Evolutionary conservation across 2,329 filamentous ascomycete species (phyloP).

Genomic region (Ceratocystis alfenasii): DNA sequence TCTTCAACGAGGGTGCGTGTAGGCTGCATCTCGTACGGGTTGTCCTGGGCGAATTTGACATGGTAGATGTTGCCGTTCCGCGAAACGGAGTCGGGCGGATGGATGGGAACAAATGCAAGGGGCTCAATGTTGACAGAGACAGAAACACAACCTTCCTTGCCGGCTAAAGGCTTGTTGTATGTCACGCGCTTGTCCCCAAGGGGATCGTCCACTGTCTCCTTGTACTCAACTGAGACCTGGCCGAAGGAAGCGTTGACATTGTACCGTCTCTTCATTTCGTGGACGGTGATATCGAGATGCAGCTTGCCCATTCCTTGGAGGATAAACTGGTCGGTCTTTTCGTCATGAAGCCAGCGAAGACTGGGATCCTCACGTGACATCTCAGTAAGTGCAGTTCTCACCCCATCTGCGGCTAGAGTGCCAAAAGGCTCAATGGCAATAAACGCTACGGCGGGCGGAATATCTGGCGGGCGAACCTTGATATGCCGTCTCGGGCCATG

Average conservation of each 20-base stretch:
- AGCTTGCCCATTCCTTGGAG: conserved; percentile 94
- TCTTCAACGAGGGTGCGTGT: conserved; percentile 30
- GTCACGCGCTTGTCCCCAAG: conserved; percentile 47
- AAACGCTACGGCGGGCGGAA: conserved; percentile 91
- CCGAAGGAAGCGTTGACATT: conserved; percentile 72
- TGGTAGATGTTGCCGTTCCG: conserved; percentile 59
- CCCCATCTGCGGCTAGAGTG: conserved; percentile 63
- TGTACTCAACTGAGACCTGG: conserved; percentile 87
- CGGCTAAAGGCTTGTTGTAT: conserved; percentile 70
- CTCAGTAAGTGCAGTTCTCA: conserved; percentile 63
- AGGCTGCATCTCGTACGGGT: conserved; percentile 13
- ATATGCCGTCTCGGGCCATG: conserved; percentile 58
- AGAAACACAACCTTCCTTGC: conserved; percentile 64
- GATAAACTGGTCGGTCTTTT: conserved; percentile 86
- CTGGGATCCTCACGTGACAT: conserved; percentile 87
- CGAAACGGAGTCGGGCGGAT: conserved; percentile 35
- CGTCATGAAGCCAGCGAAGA: conserved; percentile 68
- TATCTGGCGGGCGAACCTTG: conserved; percentile 75
- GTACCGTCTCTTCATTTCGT: conserved; percentile 78
- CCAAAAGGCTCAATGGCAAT: conserved; percentile 79
- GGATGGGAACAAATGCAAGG: conserved; percentile 33
- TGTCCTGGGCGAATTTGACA: conserved; percentile 29
- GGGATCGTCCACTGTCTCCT: conserved; percentile 58
- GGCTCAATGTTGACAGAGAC: conserved; percentile 60
- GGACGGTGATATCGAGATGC: conserved; percentile 83